phyloP scores from a whole-genome alignment of 345 rosid genomes.

The Gossypium australe region DNA sequence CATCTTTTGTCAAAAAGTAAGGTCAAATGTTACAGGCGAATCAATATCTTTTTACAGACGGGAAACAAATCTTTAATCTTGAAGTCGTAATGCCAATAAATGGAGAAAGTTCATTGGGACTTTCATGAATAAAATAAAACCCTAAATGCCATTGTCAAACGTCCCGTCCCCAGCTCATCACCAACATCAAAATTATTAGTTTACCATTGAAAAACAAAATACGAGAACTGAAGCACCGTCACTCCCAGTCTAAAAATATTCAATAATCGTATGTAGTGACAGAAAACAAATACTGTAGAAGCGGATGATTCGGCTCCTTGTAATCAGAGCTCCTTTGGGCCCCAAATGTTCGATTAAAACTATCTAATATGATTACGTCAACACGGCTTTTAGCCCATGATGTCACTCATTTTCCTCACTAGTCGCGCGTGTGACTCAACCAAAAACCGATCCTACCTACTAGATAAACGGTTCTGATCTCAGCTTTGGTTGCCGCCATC shows the following conservation, averaged over 20 bases:
- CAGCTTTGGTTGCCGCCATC: neutral
- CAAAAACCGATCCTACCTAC: neutral
- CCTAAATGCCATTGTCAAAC: neutral
- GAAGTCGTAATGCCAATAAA: neutral
- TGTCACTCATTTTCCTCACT: neutral
- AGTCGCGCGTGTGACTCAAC: neutral
- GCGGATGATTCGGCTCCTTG: neutral
- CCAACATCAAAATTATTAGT: neutral
- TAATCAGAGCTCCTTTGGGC: neutral
- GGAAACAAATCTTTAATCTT: neutral
- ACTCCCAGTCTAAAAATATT: neutral
- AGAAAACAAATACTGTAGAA: neutral
- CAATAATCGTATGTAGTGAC: neutral
- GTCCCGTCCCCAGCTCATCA: neutral
- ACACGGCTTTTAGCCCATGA: slow-evolving; percentile 11
- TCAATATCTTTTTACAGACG: too few relatives aligned
- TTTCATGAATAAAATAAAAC: neutral
- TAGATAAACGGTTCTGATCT: neutral
- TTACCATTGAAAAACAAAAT: too few relatives aligned
- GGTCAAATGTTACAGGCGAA: too few relatives aligned
- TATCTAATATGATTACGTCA: slow-evolving; percentile 19
- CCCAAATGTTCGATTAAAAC: neutral
- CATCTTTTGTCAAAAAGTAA: too few relatives aligned
- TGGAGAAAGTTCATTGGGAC: neutral
- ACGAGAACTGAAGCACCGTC: neutral